Base-by-base conservation (phyloP, 2,329 filamentous ascomycete species). In the Penicillium olsonii region DNA sequence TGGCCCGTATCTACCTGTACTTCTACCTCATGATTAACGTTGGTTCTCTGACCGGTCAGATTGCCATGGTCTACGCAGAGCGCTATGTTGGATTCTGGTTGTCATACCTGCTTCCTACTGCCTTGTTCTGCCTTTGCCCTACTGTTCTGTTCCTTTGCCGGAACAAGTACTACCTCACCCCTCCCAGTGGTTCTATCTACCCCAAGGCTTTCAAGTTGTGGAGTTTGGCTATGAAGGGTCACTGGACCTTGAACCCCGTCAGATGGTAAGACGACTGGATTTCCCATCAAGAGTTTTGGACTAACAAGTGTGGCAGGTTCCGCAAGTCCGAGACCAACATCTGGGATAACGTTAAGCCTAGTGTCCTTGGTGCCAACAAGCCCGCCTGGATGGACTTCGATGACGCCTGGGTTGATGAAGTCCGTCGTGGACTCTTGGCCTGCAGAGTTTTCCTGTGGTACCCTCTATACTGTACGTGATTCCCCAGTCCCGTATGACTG, bases 351-450 rank as follows among this genome's bases (percentile, higher is more conserved):
- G 63, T 63, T 66, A 78, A 73, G 60, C 66, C 66, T 4, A 61
- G 52, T 18, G 44, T 37, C 2, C 39, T 68, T 5, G 62, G 64
- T 0, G 34, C 55, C 2, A 45, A 45, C 34, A 61, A 61, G 9
- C 66, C 66, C 1, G n/a, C n/a, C 5, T 68, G 66, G 66, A 91
- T 92, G 85, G 87, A 84, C 0, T 91, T 90, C 59, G 88, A 92
- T 54, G 89, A 92, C 59, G 82, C 83, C 44, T 92, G 88, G 87
- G 88, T 92, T 27, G 87, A 90, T 65, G 87, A 92, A 65, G 84
- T 91, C 41, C 78, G 78, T 44, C 85, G 87, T 70, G 87, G 87
- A 53, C 75, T 88, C 48, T 77, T 80, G 60, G 85, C 86, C 48
- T 88, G 85, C 75, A 78, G 81, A 56, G 87, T 90, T 27, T 92